Conservation (phyloP, 257 asterid genomes). For the Solanum habrochaites region DNA sequence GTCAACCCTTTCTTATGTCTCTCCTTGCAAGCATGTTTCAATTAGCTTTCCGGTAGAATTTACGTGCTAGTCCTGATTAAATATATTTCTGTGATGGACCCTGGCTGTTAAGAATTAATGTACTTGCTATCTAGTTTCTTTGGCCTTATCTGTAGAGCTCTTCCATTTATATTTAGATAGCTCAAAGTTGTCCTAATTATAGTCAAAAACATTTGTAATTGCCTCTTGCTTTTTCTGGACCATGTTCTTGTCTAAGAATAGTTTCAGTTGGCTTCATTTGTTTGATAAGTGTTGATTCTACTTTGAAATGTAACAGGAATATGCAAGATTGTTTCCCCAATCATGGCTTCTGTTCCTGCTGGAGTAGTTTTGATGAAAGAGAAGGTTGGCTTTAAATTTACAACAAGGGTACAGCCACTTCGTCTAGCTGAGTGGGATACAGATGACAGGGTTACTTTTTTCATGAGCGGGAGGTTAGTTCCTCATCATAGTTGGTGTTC, state of each 20-base stretch:
- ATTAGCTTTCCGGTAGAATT: not conserved
- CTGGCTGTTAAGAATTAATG: not conserved
- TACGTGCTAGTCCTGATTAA: not conserved
- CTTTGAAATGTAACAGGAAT: slow-evolving; percentile 37
- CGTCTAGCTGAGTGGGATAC: slow-evolving; percentile 93
- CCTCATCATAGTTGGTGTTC: not conserved
- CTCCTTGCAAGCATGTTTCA: not conserved
- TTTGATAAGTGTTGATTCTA: not conserved
- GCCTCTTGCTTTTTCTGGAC: not conserved
- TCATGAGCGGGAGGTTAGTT: slow-evolving; percentile 89
- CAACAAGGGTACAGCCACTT: slow-evolving; percentile 96
- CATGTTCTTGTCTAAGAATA: not conserved
- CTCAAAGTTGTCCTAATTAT: not conserved
- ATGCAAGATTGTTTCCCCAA: slow-evolving; percentile 93
- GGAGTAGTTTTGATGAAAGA: slow-evolving; percentile 94
- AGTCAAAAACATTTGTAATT: not conserved
- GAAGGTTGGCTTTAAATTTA: slow-evolving; percentile 77
- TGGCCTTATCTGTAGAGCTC: not conserved
- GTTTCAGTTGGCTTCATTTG: not conserved
- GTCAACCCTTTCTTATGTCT: not conserved
- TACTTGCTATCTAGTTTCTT: not conserved
- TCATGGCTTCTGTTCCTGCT: slow-evolving; percentile 89
- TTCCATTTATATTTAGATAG: not conserved
- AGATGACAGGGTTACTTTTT: slow-evolving; percentile 84
- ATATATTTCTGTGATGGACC: not conserved